Conservation (phyloP, 768 basidiomycete genomes). For the Cystobasidium tubakii region DNA sequence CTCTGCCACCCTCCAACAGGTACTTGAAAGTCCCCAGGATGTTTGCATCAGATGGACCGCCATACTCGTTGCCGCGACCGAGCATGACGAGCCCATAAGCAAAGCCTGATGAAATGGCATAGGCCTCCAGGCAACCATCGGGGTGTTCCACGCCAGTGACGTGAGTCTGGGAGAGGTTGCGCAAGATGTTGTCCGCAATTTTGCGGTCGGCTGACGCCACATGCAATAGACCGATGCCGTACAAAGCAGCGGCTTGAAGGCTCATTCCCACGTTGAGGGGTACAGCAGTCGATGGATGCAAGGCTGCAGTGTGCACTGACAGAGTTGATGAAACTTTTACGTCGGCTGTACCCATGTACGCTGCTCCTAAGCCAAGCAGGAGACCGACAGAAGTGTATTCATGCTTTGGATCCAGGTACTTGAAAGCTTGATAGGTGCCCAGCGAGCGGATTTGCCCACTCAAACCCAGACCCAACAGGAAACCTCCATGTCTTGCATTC, state of each 20-base stretch:
- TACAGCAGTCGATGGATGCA: conserved; percentile 76
- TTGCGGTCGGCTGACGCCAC: conserved; percentile 77
- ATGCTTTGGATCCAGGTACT: conserved; percentile 90
- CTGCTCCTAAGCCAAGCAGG: conserved; percentile 84
- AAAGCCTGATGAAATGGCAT: conserved; percentile 78
- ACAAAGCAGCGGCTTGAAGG: conserved; percentile 80
- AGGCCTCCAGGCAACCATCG: conserved; percentile 84
- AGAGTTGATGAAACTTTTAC: conserved; percentile 82
- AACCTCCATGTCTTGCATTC: conserved; percentile 92
- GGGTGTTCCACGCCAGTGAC: conserved; percentile 74
- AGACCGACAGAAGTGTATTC: conserved; percentile 90
- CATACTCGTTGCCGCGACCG: conserved; percentile 63
- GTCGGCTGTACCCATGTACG: conserved; percentile 77
- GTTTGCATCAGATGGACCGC: conserved; percentile 68
- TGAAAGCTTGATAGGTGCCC: conserved; percentile 77
- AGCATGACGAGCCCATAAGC: conserved; percentile 97
- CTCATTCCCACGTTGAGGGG: conserved; percentile 84
- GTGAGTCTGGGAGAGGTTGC: conserved; percentile 71
- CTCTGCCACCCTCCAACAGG: conserved; percentile 53
- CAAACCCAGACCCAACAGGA: conserved; percentile 83
- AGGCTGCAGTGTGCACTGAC: conserved; percentile 84
- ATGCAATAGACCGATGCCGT: conserved; percentile 82
- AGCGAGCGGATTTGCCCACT: conserved; percentile 83
- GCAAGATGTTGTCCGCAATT: conserved; percentile 86
- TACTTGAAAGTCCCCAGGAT: conserved; percentile 64